Evolutionary conservation across 1,139 yeast species (phyloP).

Genomic region (Lodderomyces parapsilosis): DNA sequence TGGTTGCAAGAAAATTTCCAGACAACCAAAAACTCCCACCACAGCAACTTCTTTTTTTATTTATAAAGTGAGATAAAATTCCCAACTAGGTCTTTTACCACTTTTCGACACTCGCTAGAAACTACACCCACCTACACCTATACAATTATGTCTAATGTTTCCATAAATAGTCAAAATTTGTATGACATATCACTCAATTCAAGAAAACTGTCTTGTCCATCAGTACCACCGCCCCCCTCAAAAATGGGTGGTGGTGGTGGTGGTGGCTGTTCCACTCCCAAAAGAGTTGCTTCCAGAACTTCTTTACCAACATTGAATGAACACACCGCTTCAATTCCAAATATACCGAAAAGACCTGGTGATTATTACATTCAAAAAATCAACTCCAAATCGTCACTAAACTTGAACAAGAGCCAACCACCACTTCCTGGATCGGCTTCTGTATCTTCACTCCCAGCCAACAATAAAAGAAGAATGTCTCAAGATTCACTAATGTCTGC

Average conservation of each 20-base stretch:
- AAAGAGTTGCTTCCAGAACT: conserved; percentile 28
- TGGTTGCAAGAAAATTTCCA: background rate
- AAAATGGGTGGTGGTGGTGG: conserved; percentile 3
- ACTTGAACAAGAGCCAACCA: conserved; percentile 6
- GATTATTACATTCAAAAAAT: conserved; percentile 41
- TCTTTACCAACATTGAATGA: conserved; percentile 25
- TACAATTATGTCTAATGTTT: conserved; percentile 6
- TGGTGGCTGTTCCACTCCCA: conserved; percentile 18
- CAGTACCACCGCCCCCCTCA: conserved; percentile 9
- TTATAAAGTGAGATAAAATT: background rate
- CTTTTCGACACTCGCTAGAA: background rate
- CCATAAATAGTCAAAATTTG: conserved; percentile 20
- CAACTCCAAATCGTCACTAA: conserved; percentile 11
- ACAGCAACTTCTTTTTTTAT: background rate
- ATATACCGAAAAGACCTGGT: conserved; percentile 37
- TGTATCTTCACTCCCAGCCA: conserved; percentile 8
- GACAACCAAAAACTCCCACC: background rate
- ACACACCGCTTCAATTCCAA: background rate
- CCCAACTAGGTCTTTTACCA: background rate
- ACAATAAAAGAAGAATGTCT: conserved; percentile 28
- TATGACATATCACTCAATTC: conserved; percentile 27
- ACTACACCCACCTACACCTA: too few species aligned
- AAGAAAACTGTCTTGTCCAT: conserved; percentile 5
- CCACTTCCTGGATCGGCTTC: conserved; percentile 3
- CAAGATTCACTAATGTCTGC: conserved; percentile 38